Evolutionary conservation across 2,329 filamentous ascomycete species (phyloP).

Genomic region (Colletotrichum neosansevieriae): DNA sequence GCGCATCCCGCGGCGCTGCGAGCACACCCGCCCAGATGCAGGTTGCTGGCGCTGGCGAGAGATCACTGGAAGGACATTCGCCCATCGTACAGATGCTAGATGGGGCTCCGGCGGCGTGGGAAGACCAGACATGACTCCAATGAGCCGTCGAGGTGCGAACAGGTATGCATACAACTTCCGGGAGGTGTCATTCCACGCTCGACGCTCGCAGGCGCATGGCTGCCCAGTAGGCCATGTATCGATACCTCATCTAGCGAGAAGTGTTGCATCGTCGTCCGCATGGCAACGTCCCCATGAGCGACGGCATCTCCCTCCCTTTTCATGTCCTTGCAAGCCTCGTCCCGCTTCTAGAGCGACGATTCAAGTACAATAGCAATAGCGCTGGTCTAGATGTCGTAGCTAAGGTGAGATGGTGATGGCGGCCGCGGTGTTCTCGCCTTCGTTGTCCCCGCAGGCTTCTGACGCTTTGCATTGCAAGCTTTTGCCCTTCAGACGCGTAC

Average conservation of each 20-base stretch:
- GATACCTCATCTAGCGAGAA: constrained; percentile 43
- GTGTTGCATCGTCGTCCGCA: constrained; percentile 23
- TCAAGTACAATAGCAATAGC: background rate
- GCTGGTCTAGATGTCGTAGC: background rate
- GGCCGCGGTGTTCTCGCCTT: too few species aligned
- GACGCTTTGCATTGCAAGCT: too few species aligned
- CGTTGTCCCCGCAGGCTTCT: too few species aligned
- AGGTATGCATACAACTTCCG: constrained; percentile 41
- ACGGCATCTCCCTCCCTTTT: constrained; percentile 1
- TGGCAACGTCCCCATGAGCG: constrained; percentile 24
- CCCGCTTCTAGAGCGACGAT: constrained; percentile 16
- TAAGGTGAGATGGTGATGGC: constrained; percentile 3
- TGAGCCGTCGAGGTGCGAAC: background rate
- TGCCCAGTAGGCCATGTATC: constrained; percentile 53
- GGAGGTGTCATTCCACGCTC: background rate
- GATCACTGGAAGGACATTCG: constrained; percentile 25
- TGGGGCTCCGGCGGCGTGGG: constrained; percentile 31
- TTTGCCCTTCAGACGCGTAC: constrained; percentile 9
- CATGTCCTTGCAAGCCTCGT: constrained; percentile 3
- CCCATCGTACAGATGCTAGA: constrained; percentile 39
- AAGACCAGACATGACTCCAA: constrained; percentile 7
- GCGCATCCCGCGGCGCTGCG: constrained; percentile 25
- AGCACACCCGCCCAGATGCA: constrained; percentile 28
- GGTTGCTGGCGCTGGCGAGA: constrained; percentile 18
- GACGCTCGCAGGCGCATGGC: constrained; percentile 49